Base-by-base conservation (phyloP, 176 grass and related monocot genomes). In the Triticum monococcum region DNA sequence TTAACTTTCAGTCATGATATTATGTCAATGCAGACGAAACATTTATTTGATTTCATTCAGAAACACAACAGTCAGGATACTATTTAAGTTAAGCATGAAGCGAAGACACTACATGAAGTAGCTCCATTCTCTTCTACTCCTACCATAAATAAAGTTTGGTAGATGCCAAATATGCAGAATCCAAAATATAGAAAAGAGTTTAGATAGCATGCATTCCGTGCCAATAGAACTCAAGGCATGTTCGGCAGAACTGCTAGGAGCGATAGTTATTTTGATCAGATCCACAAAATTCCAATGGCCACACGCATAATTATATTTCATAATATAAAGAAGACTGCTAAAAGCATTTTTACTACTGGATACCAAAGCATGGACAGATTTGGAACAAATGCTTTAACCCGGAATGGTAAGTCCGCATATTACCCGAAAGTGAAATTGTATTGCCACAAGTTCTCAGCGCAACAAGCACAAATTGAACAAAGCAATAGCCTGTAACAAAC, bases 21-120 rank as follows among this genome's bases (percentile, higher is more conserved):
- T 52, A 13, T 16, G 7, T 11, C 72, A 50, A 52, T 18, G 43
- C 66, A 72, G 45, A 64, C 9, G 22, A 85, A 68, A 6, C 57
- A 80, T 85, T 66, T 5, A 80, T 85, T 67, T 8, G 74, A 8
- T 75, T 75, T 89, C 9, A 75, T 41, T 32, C 38, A 79, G 43
- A 26, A 64, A 64, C 78, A 79, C 40, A 6, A 31, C 73, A 71
- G 26, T 24, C 4, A 86, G 48, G 10, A 23, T 25, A 18, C 57
- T 72, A 20, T 57, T 83, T 9, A 4, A 38, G 38, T 32, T 33
- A 7, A 78, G 30, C 12, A 28, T 50, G 22, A 50, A 41, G 52
- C 48, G 9, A 86, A 10, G 8, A 86, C 35, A 12, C 26, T 37
- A 62, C 30, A 38, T 14, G 4, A 31, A 46, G 32, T 18, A n/a